These are phyloP conservation scores for Elongisporangium anandrum DNA, from an alignment of 352 stramenopile species.

Conservation along the genomic window DNA sequence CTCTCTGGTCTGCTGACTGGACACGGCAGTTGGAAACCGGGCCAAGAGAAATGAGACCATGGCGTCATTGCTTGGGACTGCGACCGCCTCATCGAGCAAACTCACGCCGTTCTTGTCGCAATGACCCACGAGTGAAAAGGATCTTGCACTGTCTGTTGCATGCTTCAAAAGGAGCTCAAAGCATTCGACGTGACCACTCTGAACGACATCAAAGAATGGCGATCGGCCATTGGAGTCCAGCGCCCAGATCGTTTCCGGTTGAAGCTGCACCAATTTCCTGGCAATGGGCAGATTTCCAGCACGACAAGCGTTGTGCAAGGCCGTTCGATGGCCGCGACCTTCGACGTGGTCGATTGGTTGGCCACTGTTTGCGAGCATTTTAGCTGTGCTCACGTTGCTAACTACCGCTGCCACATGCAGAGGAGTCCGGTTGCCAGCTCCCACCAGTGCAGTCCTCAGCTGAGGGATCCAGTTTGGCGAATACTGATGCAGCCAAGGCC, in stretches of 20 bases:
- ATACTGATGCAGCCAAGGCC: slow-evolving; percentile 11
- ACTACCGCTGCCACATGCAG: not conserved
- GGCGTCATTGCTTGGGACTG: not conserved
- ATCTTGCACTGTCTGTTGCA: not conserved
- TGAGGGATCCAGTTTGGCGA: not conserved
- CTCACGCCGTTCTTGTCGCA: not conserved
- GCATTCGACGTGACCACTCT: not conserved
- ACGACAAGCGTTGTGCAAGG: not conserved
- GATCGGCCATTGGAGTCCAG: not conserved
- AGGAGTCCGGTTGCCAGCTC: not conserved
- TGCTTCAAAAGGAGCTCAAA: not conserved
- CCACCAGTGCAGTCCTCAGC: not conserved
- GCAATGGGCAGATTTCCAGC: not conserved
- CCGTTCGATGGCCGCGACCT: not conserved
- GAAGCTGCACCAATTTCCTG: not conserved
- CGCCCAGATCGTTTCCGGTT: not conserved
- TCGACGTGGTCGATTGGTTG: not conserved
- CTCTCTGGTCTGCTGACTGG: not conserved
- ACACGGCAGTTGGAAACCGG: not conserved
- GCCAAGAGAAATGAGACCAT: not conserved
- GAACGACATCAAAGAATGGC: not conserved
- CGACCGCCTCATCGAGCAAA: not conserved
- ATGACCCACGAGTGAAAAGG: not conserved
- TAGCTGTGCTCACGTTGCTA: not conserved
- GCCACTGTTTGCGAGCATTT: not conserved